phyloP scores from a whole-genome alignment of 352 stramenopile species.

The Phytophthora idaei region DNA sequence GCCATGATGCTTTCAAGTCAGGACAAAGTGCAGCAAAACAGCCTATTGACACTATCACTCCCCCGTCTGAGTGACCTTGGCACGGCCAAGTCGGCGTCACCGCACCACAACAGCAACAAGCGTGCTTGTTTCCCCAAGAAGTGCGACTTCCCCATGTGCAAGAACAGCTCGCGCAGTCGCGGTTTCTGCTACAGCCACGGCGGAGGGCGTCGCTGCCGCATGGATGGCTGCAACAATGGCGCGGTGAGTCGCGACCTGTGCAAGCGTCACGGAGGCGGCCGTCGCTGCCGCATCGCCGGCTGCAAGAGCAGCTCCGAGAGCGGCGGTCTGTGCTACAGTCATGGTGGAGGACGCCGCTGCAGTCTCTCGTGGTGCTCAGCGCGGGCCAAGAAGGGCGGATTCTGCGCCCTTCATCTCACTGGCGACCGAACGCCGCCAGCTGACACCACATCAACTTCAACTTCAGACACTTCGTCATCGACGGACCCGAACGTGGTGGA shows the following conservation, averaged over 20 bases:
- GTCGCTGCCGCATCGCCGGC: conserved; percentile 63
- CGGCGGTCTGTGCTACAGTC: conserved; percentile 77
- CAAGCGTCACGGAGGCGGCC: conserved; percentile 78
- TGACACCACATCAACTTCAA: conserved; percentile 9
- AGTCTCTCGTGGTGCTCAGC: conserved; percentile 72
- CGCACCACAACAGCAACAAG: conserved; percentile 40
- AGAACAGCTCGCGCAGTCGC: conserved; percentile 79
- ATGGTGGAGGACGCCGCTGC: conserved; percentile 72
- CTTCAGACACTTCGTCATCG: conserved; percentile 10
- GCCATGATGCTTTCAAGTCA: conserved; percentile 40
- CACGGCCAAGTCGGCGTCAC: background rate
- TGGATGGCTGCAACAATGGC: conserved; percentile 74
- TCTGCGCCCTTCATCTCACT: conserved; percentile 65
- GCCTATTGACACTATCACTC: conserved; percentile 31
- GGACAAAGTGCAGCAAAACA: conserved; percentile 29
- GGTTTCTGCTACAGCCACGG: conserved; percentile 85
- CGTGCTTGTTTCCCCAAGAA: conserved; percentile 80
- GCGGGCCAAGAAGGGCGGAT: conserved; percentile 76
- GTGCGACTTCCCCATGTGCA: conserved; percentile 86
- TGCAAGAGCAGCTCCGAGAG: conserved; percentile 82
- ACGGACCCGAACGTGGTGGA: conserved; percentile 53
- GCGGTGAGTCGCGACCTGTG: conserved; percentile 82
- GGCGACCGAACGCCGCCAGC: conserved; percentile 35
- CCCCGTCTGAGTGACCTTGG: conserved; percentile 26
- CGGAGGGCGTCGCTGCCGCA: conserved; percentile 62